Evolutionary conservation across 192 early-diverging fungal species (phyloP).

Genomic region (Cetraspora pellucida): DNA sequence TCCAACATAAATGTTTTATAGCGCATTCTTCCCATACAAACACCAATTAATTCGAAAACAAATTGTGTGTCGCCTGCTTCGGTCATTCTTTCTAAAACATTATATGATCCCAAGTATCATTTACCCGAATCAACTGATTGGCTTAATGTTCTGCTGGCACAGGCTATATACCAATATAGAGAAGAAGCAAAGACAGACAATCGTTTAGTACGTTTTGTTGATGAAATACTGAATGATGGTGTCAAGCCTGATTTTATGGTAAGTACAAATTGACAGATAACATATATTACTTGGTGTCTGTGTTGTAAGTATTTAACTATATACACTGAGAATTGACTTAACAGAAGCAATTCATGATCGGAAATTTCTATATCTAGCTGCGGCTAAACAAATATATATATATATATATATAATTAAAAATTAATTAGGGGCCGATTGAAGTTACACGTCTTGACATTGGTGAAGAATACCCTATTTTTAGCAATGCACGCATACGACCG

Average conservation of each 20-base stretch:
- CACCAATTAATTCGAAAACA: conserved; percentile 50
- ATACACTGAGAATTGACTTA: not conserved
- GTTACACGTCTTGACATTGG: conserved; percentile 59
- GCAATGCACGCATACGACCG: conserved; percentile 57
- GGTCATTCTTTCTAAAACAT: conserved; percentile 58
- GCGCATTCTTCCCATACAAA: conserved; percentile 42
- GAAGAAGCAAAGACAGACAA: conserved; percentile 71
- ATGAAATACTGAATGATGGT: conserved; percentile 69
- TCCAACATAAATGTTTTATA: conserved; percentile 1
- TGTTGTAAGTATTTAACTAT: not conserved
- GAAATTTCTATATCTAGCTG: no score
- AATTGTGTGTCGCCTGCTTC: conserved; percentile 57
- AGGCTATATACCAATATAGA: conserved; percentile 73
- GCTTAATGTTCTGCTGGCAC: conserved; percentile 81
- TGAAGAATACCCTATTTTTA: conserved; percentile 61
- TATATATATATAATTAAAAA: not conserved
- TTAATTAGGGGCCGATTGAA: conserved; percentile 56
- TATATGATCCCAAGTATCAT: conserved; percentile 58
- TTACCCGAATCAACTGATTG: conserved; percentile 76
- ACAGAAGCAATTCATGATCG: not conserved
- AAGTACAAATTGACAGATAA: conserved; percentile 25
- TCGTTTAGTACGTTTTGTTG: conserved; percentile 64
- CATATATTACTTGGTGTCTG: not conserved
- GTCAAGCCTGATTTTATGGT: conserved; percentile 74
- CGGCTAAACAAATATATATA: not conserved